Evolutionary conservation across 2,329 filamentous ascomycete species (phyloP).

Genomic region (Fusarium nanum): DNA sequence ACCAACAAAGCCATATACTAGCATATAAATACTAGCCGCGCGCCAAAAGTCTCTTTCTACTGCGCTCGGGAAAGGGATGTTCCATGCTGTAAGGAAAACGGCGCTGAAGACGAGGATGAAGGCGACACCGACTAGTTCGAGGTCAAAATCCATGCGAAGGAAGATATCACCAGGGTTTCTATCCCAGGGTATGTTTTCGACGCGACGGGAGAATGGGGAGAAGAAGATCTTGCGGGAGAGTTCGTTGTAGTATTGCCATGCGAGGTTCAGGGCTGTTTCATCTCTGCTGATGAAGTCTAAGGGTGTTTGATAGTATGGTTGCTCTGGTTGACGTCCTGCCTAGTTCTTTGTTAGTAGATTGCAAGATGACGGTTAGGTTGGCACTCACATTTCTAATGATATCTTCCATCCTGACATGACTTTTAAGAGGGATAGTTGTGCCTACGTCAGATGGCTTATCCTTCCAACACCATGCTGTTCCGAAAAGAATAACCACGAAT

Average conservation of each 20-base stretch:
- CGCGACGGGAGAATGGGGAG: constrained; percentile 16
- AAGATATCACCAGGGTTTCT: constrained; percentile 16
- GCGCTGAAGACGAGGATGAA: constrained; percentile 24
- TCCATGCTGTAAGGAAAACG: constrained; percentile 17
- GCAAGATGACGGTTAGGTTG: too few relatives aligned
- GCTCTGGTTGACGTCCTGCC: not conserved
- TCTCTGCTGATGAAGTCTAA: constrained; percentile 25
- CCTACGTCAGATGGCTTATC: constrained; percentile 21
- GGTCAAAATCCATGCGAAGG: constrained; percentile 22
- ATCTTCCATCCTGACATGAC: not conserved
- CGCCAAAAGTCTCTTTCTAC: constrained; percentile 17
- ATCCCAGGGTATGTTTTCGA: constrained; percentile 12
- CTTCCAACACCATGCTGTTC: constrained; percentile 29
- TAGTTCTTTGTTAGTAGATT: not conserved
- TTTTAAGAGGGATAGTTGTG: not conserved
- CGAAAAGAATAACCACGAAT: constrained; percentile 15
- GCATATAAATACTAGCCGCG: constrained; percentile 18
- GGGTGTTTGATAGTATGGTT: constrained; percentile 14
- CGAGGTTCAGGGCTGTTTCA: constrained; percentile 16
- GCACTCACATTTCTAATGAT: too few relatives aligned
- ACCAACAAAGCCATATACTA: constrained; percentile 7
- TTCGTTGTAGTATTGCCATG: constrained; percentile 29
- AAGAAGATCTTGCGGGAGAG: constrained; percentile 4
- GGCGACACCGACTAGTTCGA: constrained; percentile 14
- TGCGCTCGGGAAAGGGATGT: constrained; percentile 1